Percentiles rank a stretch among this genome's conserved stretches.
phyloP scores from a whole-genome alignment of 768 basidiomycete genomes.

The Leccinum obscurum region DNA sequence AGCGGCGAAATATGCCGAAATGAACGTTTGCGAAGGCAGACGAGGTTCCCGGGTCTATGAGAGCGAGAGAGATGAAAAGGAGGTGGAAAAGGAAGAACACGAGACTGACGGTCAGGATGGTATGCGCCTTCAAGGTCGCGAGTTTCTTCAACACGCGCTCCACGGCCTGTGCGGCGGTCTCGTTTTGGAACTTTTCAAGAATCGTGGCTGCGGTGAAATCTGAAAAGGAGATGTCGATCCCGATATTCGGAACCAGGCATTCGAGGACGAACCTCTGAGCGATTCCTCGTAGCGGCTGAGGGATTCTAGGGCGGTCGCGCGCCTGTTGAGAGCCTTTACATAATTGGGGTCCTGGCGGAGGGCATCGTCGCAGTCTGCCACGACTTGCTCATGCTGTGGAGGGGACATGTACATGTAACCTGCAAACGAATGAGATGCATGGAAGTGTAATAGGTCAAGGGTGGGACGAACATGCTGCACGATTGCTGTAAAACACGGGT shows the following conservation, averaged over 20 bases:
- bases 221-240: conserved; percentile 27
- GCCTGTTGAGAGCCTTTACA: conserved; percentile 88
- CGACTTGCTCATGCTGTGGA: conserved; percentile 77
- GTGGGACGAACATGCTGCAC: conserved; percentile 81
- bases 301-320: conserved; percentile 81
- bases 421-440: conserved; percentile 28
- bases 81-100: neutral
- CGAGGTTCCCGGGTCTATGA: conserved; percentile 66
- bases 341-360: conserved; percentile 81
- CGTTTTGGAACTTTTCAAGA: conserved; percentile 88
- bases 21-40: conserved; percentile 88
- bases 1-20: conserved; percentile 94
- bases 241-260: neutral
- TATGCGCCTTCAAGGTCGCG: conserved; percentile 61
- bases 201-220: conserved; percentile 98
- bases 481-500: conserved; percentile 94
- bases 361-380: conserved; percentile 88
- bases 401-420: conserved; percentile 92
- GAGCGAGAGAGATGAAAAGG: neutral
- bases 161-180: conserved; percentile 72
- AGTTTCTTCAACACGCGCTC: conserved; percentile 92
- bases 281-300: conserved; percentile 75
- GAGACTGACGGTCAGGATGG: conserved; percentile 63
- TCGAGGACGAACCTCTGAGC: conserved; percentile 59
- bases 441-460: neutral